Evolutionary conservation across 345 rosid genomes (phyloP).

Genomic region (Salix suchowensis): DNA sequence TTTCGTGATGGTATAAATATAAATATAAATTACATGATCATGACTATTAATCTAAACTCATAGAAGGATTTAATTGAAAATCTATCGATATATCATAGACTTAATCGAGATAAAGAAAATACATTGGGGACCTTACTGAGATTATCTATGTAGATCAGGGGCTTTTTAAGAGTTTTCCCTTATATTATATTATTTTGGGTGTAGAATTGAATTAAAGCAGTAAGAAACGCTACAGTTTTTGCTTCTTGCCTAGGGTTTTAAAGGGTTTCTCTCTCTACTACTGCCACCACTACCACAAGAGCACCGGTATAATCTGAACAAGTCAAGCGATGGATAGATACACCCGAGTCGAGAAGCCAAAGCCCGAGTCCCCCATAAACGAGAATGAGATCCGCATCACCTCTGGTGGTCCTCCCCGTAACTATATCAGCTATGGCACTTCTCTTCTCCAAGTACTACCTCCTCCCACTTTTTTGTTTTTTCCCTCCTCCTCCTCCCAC

Average conservation of each 20-base stretch:
- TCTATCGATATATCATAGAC: too few relatives aligned
- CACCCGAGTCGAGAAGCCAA: constrained; percentile 74
- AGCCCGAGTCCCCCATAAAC: constrained; percentile 60
- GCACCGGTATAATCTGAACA: background rate
- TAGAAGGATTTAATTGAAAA: too few relatives aligned
- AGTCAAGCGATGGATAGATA: constrained; percentile 64
- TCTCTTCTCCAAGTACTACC: constrained; percentile 64
- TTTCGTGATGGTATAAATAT: too few relatives aligned
- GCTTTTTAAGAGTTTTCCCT: too few relatives aligned
- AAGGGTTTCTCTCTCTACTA: constrained; percentile 8
- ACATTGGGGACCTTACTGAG: too few relatives aligned
- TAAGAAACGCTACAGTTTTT: too few relatives aligned
- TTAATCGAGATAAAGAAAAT: too few relatives aligned
- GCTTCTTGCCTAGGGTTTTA: constrained; percentile 11
- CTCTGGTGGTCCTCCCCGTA: constrained; percentile 68
- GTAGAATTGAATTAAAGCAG: too few relatives aligned
- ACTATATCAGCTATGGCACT: constrained; percentile 82
- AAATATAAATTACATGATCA: too few relatives aligned
- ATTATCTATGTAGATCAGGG: too few relatives aligned
- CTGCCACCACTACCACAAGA: background rate
- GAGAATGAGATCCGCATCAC: constrained; percentile 97
- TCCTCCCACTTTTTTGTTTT: background rate
- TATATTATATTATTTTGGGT: too few relatives aligned
- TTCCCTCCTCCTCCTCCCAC: background rate
- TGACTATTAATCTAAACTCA: too few relatives aligned